Conservation (phyloP, 108 stramenopile species). For the Hondaea fermentalgiana region DNA sequence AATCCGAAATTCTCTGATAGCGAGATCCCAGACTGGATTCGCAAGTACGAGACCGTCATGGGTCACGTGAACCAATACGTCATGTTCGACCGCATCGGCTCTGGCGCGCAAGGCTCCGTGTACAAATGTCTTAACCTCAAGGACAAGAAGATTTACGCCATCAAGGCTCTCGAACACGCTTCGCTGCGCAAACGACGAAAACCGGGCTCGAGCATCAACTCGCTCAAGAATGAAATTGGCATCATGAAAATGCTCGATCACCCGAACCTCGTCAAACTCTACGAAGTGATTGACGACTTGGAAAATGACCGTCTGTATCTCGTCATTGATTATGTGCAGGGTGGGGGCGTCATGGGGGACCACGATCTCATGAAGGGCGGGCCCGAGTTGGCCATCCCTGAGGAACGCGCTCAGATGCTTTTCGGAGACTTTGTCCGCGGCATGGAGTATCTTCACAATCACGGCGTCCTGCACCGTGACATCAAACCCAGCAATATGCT, state of each 20-base stretch:
- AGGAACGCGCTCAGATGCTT: conserved; percentile 63
- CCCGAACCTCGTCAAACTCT: conserved; percentile 63
- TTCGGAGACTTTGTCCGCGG: conserved; percentile 65
- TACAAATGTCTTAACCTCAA: conserved; percentile 1
- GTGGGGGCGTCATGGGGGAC: conserved; percentile 65
- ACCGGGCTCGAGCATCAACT: conserved; percentile 55
- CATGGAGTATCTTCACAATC: conserved; percentile 64
- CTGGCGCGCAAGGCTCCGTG: not conserved
- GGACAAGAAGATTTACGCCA: conserved; percentile 29
- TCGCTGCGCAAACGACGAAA: conserved; percentile 63
- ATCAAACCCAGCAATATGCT: conserved; percentile 59
- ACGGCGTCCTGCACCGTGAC: conserved; percentile 40
- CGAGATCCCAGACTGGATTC: not conserved
- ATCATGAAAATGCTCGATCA: conserved; percentile 63
- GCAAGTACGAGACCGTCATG: conserved; percentile 5
- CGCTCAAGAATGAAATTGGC: conserved; percentile 66
- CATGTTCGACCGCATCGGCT: not conserved
- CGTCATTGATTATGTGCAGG: conserved; percentile 62
- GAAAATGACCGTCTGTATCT: conserved; percentile 68
- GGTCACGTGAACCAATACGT: conserved; percentile 14
- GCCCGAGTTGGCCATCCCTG: conserved; percentile 51
- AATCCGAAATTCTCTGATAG: not conserved
- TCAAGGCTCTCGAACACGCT: conserved; percentile 67
- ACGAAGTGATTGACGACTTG: conserved; percentile 60
- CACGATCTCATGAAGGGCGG: conserved; percentile 68